These are phyloP conservation scores for Gnomoniopsis sp. DNA, from an alignment of 2,329 filamentous ascomycete species.

Conservation along the genomic window DNA sequence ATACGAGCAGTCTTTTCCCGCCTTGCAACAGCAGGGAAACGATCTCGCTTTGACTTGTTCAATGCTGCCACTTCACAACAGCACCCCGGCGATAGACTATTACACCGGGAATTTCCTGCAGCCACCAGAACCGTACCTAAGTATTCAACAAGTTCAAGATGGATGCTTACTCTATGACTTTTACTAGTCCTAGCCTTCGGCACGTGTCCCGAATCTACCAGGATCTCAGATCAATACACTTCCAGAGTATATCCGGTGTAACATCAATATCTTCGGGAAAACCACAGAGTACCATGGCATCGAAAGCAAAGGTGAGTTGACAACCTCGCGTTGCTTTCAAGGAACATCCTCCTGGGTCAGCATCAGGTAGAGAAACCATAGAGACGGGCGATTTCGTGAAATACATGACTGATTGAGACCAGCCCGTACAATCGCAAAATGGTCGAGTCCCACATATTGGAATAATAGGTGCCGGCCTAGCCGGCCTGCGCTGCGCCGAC, in stretches of 20 bases:
- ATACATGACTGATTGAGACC: background rate
- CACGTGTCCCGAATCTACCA: conserved; percentile 46
- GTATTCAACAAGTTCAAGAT: conserved; percentile 26
- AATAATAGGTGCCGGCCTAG: conserved; percentile 67
- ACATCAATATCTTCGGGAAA: conserved; percentile 24
- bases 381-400: too few species aligned
- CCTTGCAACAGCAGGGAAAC: background rate
- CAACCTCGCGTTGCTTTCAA: background rate
- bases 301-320: conserved; percentile 6
- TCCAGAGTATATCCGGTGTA: conserved; percentile 32
- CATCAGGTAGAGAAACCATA: background rate
- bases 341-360: background rate
- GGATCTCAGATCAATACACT: conserved; percentile 42
- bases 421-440: conserved; percentile 3
- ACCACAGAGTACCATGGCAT: background rate
- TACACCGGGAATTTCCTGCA: background rate
- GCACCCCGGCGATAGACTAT: background rate
- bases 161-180: conserved; percentile 52
- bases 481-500: conserved; percentile 69
- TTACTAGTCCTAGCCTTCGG: conserved; percentile 40
- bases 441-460: conserved; percentile 51
- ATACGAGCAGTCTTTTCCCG: background rate
- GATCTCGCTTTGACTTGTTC: background rate
- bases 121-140: background rate
- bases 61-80: background rate